Evolutionary conservation across 2,329 filamentous ascomycete species (phyloP), one percentile per base, ranked within the genome.

Genomic region (Aspergillus sojae): DNA sequence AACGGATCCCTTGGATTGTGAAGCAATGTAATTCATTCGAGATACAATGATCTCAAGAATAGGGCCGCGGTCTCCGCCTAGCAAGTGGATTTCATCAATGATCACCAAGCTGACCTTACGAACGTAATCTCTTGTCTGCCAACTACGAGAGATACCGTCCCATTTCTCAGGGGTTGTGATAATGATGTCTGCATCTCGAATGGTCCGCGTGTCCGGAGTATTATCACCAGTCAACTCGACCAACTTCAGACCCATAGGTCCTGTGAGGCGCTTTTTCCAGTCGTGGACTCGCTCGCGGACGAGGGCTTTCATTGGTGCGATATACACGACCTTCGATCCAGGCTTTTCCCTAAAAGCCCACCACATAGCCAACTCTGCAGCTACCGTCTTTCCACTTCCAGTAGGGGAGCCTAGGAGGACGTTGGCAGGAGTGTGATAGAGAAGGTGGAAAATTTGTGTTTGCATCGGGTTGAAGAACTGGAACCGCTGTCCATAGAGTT

Each of bases 391-490:
- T 63, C 95, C 95, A 83, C 93, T 97, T 62, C 95, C 95, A 0
- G 96, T 99, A 0, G 95, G 96, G 2, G 95, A 98, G 9, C 96
- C 95, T 10, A 99, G 86, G 3, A 99, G 85, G 5, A 99, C 94
- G 74, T 99, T 99, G 53, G 92, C 90, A 9, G 91, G 80, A 0
- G 95, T 97, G 75, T 98, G 91, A 69, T 99, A 99, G 39, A 99
- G 86, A 16, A 93, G 94, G 73, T 99, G 95, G 79, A 99, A 99
- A 58, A 99, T 93, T 74, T 99, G 95, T 0, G 95, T 98, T 78
- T 99, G 95, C 96, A 99, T 98, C 0, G 95, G 95, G 74, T 99
- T 99, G 84, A 99, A 99, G 79, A 90, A 99, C 68, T 95, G 90
- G 78, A 99, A 99, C 36, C 93, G 88, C 75, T 94, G 84, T 0